Percentiles rank a stretch among this genome's conserved stretches.
Conservation (phyloP, 23 red algal species). For the Pyropia yezoensis region DNA sequence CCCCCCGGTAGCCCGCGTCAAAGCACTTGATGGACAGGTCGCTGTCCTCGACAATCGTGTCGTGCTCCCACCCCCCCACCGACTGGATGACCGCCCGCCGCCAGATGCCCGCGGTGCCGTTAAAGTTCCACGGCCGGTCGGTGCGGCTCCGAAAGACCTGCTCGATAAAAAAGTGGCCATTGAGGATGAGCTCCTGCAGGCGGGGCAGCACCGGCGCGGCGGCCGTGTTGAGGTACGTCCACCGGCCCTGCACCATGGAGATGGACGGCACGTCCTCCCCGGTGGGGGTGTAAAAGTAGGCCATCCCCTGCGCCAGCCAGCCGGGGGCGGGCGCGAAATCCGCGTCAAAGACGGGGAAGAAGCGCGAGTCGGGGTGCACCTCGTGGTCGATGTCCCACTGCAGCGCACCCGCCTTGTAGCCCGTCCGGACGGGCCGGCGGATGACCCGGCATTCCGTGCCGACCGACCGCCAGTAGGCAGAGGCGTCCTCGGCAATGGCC, state of each 20-base stretch:
- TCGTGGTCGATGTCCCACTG: background rate
- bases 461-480: background rate
- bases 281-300: background rate
- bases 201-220: background rate
- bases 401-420: constrained; percentile 3
- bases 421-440: background rate
- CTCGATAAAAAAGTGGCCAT: background rate
- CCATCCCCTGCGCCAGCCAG: background rate
- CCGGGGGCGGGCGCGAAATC: background rate
- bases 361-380: background rate
- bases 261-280: background rate
- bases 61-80: background rate
- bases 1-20: background rate
- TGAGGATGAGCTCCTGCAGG: background rate
- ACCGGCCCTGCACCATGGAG: constrained; percentile 1
- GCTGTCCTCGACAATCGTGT: background rate
- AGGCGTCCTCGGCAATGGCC: background rate
- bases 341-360: constrained; percentile 5
- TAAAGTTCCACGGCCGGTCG: background rate
- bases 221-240: background rate
- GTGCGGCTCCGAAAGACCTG: background rate
- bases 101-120: background rate
- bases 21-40: constrained; percentile 1
- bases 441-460: background rate
- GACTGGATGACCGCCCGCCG: background rate